Percentiles rank a stretch among this genome's conserved stretches.
Evolutionary conservation across 2,329 filamentous ascomycete genomes (phyloP).

Genomic region (Aspergillus puulaauensis): DNA sequence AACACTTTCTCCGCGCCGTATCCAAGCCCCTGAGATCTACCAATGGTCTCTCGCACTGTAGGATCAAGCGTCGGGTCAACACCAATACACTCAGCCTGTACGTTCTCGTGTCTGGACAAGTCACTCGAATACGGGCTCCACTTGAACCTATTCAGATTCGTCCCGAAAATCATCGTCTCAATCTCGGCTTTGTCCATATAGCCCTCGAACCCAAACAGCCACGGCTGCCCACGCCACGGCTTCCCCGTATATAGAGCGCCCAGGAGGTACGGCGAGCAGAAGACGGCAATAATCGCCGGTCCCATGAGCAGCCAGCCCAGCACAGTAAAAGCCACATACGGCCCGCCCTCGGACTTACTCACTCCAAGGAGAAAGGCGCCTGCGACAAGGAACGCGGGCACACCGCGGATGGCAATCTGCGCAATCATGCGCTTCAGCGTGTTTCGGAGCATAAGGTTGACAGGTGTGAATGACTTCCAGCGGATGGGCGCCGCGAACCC

Average conservation of each 20-base stretch:
- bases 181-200: slow-evolving; percentile 40
- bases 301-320: background rate
- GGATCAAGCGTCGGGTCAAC: background rate
- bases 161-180: slow-evolving; percentile 41
- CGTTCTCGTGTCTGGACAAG: background rate
- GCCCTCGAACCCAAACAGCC: slow-evolving; percentile 47
- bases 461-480: background rate
- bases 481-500: background rate
- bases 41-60: background rate
- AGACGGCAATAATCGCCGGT: slow-evolving; percentile 15
- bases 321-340: background rate
- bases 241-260: slow-evolving; percentile 35
- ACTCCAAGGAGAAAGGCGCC: background rate
- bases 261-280: slow-evolving; percentile 34
- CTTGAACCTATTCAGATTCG: slow-evolving; percentile 32
- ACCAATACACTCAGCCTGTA: background rate
- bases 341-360: background rate
- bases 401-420: background rate
- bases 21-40: too few relatives aligned
- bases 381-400: background rate
- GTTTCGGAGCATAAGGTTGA: background rate
- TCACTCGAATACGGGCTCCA: slow-evolving; percentile 29
- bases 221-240: slow-evolving; percentile 37
- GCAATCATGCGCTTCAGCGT: slow-evolving; percentile 9
- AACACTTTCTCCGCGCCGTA: slow-evolving; percentile 22